phyloP scores from a whole-genome alignment of 148 eudicot species.

The Bassia scoparia region DNA sequence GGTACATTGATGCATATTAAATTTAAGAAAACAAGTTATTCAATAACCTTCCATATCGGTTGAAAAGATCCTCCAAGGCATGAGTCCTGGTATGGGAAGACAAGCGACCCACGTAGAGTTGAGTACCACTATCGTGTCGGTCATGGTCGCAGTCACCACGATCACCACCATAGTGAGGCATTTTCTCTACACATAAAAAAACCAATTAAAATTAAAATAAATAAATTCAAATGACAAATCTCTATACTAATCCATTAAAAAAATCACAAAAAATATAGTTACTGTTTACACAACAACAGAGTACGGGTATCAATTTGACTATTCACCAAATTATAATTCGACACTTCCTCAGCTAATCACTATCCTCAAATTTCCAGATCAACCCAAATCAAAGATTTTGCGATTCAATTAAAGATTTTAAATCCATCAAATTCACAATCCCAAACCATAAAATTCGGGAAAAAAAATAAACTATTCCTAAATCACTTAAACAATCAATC shows the following conservation, averaged over 20 bases:
- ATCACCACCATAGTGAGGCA: constrained; percentile 63
- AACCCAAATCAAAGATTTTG: background rate
- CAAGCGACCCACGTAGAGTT: constrained; percentile 91
- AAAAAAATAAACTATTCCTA: background rate
- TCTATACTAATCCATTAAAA: background rate
- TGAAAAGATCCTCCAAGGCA: constrained; percentile 73
- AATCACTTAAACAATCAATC: background rate
- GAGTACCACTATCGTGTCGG: constrained; percentile 42
- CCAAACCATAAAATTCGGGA: background rate
- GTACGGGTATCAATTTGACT: no score
- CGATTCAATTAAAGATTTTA: background rate
- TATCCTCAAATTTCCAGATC: background rate
- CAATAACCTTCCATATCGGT: constrained; percentile 87
- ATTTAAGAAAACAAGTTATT: background rate
- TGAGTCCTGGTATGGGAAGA: constrained; percentile 79
- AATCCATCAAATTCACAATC: background rate
- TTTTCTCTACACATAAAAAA: constrained; percentile 34
- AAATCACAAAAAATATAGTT: background rate
- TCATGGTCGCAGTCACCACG: constrained; percentile 30
- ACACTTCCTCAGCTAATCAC: background rate
- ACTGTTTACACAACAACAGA: background rate
- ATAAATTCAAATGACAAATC: no score
- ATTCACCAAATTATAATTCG: background rate
- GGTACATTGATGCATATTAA: background rate
- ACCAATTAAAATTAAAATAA: background rate